These are phyloP conservation scores for Hawksworthiomyces lignivorus DNA, from an alignment of 2,329 filamentous ascomycete species.

Conservation along the genomic window DNA sequence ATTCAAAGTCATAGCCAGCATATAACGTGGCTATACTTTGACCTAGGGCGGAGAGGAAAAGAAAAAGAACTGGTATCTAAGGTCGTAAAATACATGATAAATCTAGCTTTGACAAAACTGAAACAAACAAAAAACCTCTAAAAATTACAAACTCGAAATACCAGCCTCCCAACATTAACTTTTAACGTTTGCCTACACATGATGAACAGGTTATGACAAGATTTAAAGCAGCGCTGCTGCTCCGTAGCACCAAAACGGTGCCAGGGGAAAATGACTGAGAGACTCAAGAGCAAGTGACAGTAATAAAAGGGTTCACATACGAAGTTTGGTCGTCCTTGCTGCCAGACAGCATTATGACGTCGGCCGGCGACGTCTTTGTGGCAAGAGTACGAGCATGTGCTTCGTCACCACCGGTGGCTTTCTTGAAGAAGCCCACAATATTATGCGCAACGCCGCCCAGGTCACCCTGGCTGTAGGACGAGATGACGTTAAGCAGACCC, in stretches of 20 bases:
- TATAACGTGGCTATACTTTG: not conserved
- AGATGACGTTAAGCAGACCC: slow-evolving; percentile 64
- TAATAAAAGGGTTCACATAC: slow-evolving; percentile 38
- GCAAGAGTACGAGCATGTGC: slow-evolving; percentile 70
- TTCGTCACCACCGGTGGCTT: slow-evolving; percentile 67
- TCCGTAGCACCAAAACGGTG: no score
- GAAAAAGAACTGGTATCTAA: no score
- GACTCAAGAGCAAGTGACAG: not conserved
- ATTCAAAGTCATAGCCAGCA: not conserved
- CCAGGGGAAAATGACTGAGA: no score
- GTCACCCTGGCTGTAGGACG: slow-evolving; percentile 76
- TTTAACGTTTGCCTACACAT: no score
- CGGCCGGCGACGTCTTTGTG: slow-evolving; percentile 88
- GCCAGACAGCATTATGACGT: slow-evolving; percentile 97
- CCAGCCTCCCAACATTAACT: no score
- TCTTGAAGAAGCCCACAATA: slow-evolving; percentile 80
- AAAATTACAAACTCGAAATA: no score
- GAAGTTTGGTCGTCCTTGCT: slow-evolving; percentile 94
- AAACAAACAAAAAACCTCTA: slow-evolving; percentile 10
- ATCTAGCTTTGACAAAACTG: no score
- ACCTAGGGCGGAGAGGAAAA: not conserved
- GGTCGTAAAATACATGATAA: no score
- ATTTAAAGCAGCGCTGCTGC: no score
- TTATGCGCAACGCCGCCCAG: slow-evolving; percentile 71
- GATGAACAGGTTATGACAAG: no score